These are phyloP conservation scores for Mucor irregularis DNA, from an alignment of 371 early-diverging fungal species.

Conservation along the genomic window DNA sequence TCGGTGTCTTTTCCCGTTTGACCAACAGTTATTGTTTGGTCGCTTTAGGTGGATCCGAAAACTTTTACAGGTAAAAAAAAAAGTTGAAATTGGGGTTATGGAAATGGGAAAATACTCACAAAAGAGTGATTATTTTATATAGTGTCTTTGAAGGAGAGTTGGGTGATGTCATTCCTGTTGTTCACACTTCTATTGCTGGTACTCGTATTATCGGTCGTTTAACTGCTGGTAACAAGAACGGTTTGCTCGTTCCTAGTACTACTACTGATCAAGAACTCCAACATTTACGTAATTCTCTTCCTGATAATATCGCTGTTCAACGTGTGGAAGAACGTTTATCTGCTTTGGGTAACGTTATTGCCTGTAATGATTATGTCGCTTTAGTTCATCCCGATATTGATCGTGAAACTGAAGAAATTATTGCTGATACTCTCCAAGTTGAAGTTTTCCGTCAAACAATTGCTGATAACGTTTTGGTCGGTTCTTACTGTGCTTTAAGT, in stretches of 20 bases:
- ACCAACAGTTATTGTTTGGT: slow-evolving; percentile 99
- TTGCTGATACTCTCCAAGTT: slow-evolving; percentile 97
- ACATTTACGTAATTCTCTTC: slow-evolving; percentile 97
- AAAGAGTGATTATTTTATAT: background rate
- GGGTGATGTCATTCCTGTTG: slow-evolving; percentile 96
- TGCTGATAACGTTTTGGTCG: slow-evolving; percentile 98
- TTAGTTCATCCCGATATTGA: slow-evolving; percentile 99
- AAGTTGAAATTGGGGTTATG: background rate
- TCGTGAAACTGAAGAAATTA: slow-evolving; percentile 98
- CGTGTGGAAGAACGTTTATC: slow-evolving; percentile 98
- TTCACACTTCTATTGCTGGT: slow-evolving; percentile 98
- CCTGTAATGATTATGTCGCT: slow-evolving; percentile 99
- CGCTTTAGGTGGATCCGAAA: slow-evolving; percentile 97
- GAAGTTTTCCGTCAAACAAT: slow-evolving; percentile 99
- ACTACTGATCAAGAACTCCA: slow-evolving; percentile 99
- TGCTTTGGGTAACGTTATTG: slow-evolving; percentile 99
- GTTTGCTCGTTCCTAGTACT: slow-evolving; percentile 95
- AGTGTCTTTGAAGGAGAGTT: slow-evolving; percentile 97
- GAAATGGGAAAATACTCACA: background rate
- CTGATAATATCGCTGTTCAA: slow-evolving; percentile 94
- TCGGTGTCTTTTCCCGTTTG: slow-evolving; percentile 97
- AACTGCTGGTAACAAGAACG: slow-evolving; percentile 95
- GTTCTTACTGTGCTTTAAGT: slow-evolving; percentile 96
- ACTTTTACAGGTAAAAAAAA: slow-evolving; percentile 87
- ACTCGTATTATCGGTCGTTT: slow-evolving; percentile 98